Percentiles rank a stretch among this genome's conserved stretches.
These are phyloP conservation scores for Phytophthora macrochlamydospora DNA, from an alignment of 352 stramenopile genomes.

Conservation along the genomic window DNA sequence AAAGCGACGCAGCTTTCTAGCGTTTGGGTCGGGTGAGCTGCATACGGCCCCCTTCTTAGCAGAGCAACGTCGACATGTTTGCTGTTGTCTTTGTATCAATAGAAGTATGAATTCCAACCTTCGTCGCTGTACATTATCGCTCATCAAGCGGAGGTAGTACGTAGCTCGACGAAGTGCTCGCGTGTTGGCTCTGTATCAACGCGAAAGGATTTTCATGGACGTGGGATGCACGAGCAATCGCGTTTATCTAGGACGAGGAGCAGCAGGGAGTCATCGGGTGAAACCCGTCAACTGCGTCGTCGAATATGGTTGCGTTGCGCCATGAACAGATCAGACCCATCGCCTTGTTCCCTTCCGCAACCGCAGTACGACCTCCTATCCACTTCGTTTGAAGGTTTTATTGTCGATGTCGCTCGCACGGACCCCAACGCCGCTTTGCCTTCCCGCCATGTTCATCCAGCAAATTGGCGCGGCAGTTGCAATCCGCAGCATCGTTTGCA, in stretches of 20 bases:
- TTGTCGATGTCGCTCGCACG: neutral
- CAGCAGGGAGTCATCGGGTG: constrained; percentile 8
- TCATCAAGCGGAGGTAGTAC: neutral
- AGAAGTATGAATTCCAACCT: constrained; percentile 27
- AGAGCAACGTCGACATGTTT: constrained; percentile 33
- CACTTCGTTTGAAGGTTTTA: neutral
- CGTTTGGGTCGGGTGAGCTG: constrained; percentile 14
- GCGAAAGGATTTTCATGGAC: constrained; percentile 5
- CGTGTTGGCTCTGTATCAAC: constrained; percentile 1
- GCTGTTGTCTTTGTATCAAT: constrained; percentile 34
- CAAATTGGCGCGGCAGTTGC: neutral
- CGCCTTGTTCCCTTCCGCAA: no score
- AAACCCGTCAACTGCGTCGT: constrained; percentile 2
- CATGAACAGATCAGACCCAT: no score
- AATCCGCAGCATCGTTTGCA: neutral
- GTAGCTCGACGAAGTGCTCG: neutral
- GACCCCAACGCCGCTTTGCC: neutral
- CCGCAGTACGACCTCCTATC: neutral
- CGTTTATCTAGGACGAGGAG: neutral
- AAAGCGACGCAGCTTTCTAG: constrained; percentile 15
- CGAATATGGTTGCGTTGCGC: neutral
- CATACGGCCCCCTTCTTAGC: constrained; percentile 26
- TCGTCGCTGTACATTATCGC: constrained; percentile 90
- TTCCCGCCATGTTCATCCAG: neutral
- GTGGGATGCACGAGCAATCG: constrained; percentile 12